phyloP scores from a whole-genome alignment of 371 early-diverging fungal species.

The Saksenaea oblongispora region DNA sequence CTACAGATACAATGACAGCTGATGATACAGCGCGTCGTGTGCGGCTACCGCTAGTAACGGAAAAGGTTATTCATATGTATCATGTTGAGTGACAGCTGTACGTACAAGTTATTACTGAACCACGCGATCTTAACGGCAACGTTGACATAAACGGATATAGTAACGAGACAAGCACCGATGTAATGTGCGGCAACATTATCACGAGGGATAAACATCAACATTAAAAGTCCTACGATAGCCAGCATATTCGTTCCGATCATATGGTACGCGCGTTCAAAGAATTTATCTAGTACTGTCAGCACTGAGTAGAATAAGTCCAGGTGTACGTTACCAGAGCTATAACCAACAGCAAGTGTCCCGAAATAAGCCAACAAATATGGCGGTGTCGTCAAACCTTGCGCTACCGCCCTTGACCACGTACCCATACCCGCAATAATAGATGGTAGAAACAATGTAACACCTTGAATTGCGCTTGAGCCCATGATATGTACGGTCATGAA shows the following conservation, averaged over 20 bases:
- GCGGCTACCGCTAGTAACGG: slow-evolving; percentile 25
- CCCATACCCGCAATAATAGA: slow-evolving; percentile 42
- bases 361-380: slow-evolving; percentile 32
- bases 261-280: slow-evolving; percentile 37
- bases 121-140: slow-evolving; percentile 39
- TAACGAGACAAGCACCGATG: slow-evolving; percentile 27
- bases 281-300: slow-evolving; percentile 14
- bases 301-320: too few relatives aligned
- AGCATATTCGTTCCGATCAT: slow-evolving; percentile 30
- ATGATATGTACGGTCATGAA: slow-evolving; percentile 39
- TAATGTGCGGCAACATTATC: slow-evolving; percentile 19
- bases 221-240: slow-evolving; percentile 30
- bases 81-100: background rate
- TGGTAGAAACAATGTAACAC: slow-evolving; percentile 43
- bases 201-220: slow-evolving; percentile 28
- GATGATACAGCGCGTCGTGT: slow-evolving; percentile 44
- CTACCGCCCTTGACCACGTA: slow-evolving; percentile 29
- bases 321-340: slow-evolving; percentile 43
- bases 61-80: too few relatives aligned
- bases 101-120: slow-evolving; percentile 46
- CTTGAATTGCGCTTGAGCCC: slow-evolving; percentile 43
- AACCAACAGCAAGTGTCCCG: slow-evolving; percentile 25
- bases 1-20: slow-evolving; percentile 39
- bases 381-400: slow-evolving; percentile 39
- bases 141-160: slow-evolving; percentile 37